phyloP scores from a whole-genome alignment of 2,329 filamentous ascomycete species.

The Sordariomycetes sp. region DNA sequence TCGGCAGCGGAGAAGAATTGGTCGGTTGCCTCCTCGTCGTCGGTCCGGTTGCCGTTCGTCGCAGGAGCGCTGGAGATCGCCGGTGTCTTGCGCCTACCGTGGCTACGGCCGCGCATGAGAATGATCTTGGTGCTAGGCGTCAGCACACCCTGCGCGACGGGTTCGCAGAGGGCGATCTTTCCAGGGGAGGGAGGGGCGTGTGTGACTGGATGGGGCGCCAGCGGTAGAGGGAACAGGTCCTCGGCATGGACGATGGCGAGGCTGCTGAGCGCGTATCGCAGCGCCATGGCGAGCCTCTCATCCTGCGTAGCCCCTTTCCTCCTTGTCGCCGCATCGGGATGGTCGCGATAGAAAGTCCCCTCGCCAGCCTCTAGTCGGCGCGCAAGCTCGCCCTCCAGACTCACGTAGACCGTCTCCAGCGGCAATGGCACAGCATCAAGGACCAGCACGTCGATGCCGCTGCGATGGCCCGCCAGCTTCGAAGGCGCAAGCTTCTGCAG shows the following conservation, averaged over 20 bases:
- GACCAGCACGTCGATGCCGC: constrained; percentile 74
- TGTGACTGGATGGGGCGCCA: constrained; percentile 78
- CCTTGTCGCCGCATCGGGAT: constrained; percentile 33
- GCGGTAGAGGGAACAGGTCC: constrained; percentile 67
- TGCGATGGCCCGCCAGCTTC: constrained; percentile 61
- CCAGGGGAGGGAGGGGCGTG: constrained; percentile 78
- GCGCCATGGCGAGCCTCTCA: constrained; percentile 52
- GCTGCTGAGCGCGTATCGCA: constrained; percentile 65
- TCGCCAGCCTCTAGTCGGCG: constrained; percentile 76
- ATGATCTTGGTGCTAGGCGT: constrained; percentile 75
- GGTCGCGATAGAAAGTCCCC: constrained; percentile 66
- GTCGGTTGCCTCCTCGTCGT: constrained; percentile 59
- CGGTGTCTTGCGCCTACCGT: constrained; percentile 40
- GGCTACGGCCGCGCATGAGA: constrained; percentile 55
- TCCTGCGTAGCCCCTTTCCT: constrained; percentile 29
- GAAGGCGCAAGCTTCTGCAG: constrained; percentile 68
- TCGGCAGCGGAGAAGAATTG: constrained; percentile 90
- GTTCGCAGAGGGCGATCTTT: constrained; percentile 87
- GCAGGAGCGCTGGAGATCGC: constrained; percentile 12
- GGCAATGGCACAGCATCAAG: constrained; percentile 72
- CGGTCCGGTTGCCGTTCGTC: constrained; percentile 1
- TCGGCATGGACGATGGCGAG: constrained; percentile 74
- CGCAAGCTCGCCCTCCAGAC: constrained; percentile 71
- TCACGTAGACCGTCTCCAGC: constrained; percentile 80
- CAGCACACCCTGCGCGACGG: constrained; percentile 79